Evolutionary conservation across 2,329 filamentous ascomycete genomes (phyloP).

Genomic region (Septoria petroselini): DNA sequence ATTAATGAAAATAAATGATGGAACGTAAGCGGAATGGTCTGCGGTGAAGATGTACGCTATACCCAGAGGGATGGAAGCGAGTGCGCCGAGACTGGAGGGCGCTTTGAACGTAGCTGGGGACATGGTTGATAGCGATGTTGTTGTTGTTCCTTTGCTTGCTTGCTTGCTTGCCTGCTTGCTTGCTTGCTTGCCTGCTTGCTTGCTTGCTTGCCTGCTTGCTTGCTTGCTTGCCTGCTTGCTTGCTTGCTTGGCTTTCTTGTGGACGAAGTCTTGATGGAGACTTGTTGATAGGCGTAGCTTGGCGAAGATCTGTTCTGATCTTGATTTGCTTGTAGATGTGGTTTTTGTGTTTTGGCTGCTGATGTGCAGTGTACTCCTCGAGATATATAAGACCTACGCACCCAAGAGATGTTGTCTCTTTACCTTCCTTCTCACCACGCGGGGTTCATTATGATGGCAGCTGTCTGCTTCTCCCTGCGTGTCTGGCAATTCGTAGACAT

Average conservation of each 20-base stretch:
- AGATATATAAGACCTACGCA: not conserved
- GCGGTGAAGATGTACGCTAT: conserved; percentile 18
- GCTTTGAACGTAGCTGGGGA: conserved; percentile 14
- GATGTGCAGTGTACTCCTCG: too few species aligned
- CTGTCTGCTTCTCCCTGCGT: not conserved
- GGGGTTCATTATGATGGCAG: not conserved
- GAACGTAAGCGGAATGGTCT: conserved; percentile 13
- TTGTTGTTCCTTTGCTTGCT: not conserved
- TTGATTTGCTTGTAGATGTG: too few species aligned
- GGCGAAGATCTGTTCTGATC: too few species aligned
- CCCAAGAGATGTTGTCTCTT: conserved; percentile 3
- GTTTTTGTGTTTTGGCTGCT: too few species aligned
- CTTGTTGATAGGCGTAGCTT: too few species aligned
- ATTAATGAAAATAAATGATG: too few species aligned
- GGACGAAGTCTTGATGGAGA: too few species aligned
- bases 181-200: too few species aligned
- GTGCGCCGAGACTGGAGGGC: conserved; percentile 7
- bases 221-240: too few species aligned
- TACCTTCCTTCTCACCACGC: not conserved
- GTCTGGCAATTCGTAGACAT: not conserved
- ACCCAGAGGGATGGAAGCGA: conserved; percentile 14
- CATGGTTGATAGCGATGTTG: conserved; percentile 2
- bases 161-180: not conserved
- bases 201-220: too few species aligned
- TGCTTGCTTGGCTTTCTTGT: too few species aligned